Percentiles rank a stretch among this genome's conserved stretches.
Conservation (phyloP, 2,329 filamentous ascomycete species). For the Clarireedia paspali region DNA sequence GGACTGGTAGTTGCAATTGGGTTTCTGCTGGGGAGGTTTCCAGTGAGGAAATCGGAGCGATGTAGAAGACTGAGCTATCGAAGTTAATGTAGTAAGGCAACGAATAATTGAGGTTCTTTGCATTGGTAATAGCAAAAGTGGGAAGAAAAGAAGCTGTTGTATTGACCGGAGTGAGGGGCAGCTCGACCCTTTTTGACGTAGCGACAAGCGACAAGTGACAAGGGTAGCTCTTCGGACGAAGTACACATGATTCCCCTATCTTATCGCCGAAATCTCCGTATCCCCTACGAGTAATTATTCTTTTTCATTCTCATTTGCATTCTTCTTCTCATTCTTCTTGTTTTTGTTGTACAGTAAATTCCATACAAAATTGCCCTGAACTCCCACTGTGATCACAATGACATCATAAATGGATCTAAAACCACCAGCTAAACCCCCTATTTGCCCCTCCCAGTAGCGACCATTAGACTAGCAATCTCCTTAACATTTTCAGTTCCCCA, state of each 20-base stretch:
- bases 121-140: not conserved
- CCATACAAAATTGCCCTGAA: not conserved
- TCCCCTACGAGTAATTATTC: not conserved
- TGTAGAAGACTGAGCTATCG: not conserved
- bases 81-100: not conserved
- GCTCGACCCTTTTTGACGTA: not conserved
- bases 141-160: not conserved
- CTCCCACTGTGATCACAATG: constrained; percentile 2
- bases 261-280: not conserved
- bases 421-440: not conserved
- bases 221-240: not conserved
- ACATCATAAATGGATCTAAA: constrained; percentile 1
- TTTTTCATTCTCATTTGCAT: not conserved
- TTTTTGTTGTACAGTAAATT: not conserved
- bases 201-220: not conserved
- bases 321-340: not conserved
- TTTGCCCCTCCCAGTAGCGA: not conserved
- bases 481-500: constrained; percentile 56
- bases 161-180: not conserved
- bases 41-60: not conserved
- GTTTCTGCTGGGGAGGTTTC: too few species aligned
- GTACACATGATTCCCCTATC: not conserved
- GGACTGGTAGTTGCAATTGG: not conserved
- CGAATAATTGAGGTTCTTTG: not conserved
- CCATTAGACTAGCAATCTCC: constrained; percentile 48